A percentile compares a stretch with the other conserved stretches of the same genome.
Conservation (phyloP, 805 yeast genomes). For the Jamesozyma lodderae region DNA sequence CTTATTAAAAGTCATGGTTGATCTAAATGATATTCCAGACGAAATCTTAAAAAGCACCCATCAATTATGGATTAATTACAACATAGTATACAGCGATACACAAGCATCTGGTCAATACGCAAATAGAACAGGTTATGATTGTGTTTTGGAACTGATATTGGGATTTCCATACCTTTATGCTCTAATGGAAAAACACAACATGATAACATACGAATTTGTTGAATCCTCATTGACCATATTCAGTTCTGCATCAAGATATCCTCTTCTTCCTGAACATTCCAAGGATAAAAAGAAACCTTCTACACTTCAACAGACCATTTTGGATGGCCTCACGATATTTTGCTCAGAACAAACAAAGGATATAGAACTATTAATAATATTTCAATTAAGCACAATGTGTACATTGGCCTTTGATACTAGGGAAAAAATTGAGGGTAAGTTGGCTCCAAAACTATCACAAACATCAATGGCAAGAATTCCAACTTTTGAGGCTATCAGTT, state of each 20-base stretch:
- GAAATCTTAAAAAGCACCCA: constrained; percentile 33
- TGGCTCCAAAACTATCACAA: constrained; percentile 33
- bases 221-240: constrained; percentile 48
- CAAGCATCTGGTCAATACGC: constrained; percentile 20
- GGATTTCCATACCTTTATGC: constrained; percentile 43
- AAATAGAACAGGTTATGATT: constrained; percentile 43
- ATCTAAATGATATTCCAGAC: constrained; percentile 27
- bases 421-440: constrained; percentile 46
- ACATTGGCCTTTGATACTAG: constrained; percentile 56
- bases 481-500: constrained; percentile 53
- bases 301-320: constrained; percentile 50
- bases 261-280: constrained; percentile 51
- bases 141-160: constrained; percentile 45
- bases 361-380: constrained; percentile 39
- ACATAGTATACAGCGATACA: constrained; percentile 37
- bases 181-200: constrained; percentile 28
- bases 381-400: constrained; percentile 45
- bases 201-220: constrained; percentile 32
- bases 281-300: constrained; percentile 52
- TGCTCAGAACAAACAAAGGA: constrained; percentile 26
- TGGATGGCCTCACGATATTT: constrained; percentile 37
- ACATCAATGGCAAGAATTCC: constrained; percentile 39
- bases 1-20: constrained; percentile 38
- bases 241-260: constrained; percentile 61
- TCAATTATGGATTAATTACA: constrained; percentile 41